These are phyloP conservation scores for Breynia disticha DNA, from an alignment of 441 rosid species.

Conservation along the genomic window DNA sequence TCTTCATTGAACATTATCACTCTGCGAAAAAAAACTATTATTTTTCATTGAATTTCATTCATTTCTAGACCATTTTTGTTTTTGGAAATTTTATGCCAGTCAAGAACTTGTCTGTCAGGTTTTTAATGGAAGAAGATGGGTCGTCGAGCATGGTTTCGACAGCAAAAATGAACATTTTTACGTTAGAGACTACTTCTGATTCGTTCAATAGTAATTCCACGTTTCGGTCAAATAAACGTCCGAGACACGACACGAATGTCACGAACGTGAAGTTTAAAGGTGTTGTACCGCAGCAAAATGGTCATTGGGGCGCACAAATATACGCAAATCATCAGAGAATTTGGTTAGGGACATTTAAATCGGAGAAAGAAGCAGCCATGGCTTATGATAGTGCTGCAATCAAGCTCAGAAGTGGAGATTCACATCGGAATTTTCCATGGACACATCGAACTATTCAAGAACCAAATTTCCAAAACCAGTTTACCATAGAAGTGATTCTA, in stretches of 20 bases:
- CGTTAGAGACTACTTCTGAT: conserved; percentile 20
- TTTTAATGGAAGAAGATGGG: conserved; percentile 27
- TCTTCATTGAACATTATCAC: too few species aligned
- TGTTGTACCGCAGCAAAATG: conserved; percentile 45
- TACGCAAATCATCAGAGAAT: conserved; percentile 41
- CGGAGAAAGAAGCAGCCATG: conserved; percentile 54
- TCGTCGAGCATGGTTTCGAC: conserved; percentile 27
- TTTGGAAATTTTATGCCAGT: background rate
- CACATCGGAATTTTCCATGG: conserved; percentile 32
- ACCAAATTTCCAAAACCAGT: conserved; percentile 30
- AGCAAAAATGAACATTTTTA: conserved; percentile 5
- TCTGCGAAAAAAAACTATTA: too few species aligned
- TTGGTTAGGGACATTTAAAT: conserved; percentile 64
- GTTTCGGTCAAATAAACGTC: conserved; percentile 23
- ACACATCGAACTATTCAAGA: conserved; percentile 27
- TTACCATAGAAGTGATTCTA: conserved; percentile 31
- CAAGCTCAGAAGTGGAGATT: conserved; percentile 36
- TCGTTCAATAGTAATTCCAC: conserved; percentile 17
- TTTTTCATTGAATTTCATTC: conserved; percentile 15
- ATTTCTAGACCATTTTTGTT: background rate
- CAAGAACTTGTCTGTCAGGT: background rate
- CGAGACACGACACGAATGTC: conserved; percentile 7
- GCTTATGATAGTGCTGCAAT: conserved; percentile 59
- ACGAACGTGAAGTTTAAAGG: conserved; percentile 35
- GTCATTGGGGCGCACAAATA: conserved; percentile 63